These are phyloP conservation scores for Pseudozyma sp. DNA, from an alignment of 1,284 basidiomycete species.

Conservation along the genomic window DNA sequence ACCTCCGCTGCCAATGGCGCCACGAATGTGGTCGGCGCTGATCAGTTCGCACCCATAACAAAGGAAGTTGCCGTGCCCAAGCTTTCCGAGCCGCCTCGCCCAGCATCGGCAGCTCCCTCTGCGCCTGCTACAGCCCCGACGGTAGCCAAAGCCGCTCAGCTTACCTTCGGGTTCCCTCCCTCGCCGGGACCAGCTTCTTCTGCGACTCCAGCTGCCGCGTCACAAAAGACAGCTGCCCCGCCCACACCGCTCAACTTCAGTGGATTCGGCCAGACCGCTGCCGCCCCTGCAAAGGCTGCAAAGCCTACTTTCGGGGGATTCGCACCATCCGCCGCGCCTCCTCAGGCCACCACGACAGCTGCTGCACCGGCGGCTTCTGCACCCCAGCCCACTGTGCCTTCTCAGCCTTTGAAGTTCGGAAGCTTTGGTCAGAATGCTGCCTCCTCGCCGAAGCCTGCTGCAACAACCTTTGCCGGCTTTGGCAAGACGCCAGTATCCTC, in stretches of 20 bases:
- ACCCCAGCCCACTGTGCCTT: neutral
- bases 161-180: conserved; percentile 16
- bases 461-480: conserved; percentile 3
- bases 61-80: conserved; percentile 24
- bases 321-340: conserved; percentile 4
- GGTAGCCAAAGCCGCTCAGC: conserved; percentile 5
- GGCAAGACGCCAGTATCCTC: neutral
- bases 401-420: conserved; percentile 5
- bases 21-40: neutral
- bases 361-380: conserved; percentile 13
- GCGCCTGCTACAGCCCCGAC: neutral
- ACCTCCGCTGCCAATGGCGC: neutral
- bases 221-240: conserved; percentile 11
- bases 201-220: conserved; percentile 1
- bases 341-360: neutral
- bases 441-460: neutral
- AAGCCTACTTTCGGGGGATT: conserved; percentile 4
- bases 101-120: conserved; percentile 9
- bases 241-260: conserved; percentile 13
- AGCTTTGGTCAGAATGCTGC: conserved; percentile 4
- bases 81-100: conserved; percentile 16
- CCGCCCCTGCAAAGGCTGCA: conserved; percentile 6
- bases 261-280: conserved; percentile 10
- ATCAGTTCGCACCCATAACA: conserved; percentile 20
- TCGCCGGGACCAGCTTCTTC: conserved; percentile 13